Conservation (phyloP, 2,329 filamentous ascomycete genomes). For the Pleoardoris graminearum region DNA sequence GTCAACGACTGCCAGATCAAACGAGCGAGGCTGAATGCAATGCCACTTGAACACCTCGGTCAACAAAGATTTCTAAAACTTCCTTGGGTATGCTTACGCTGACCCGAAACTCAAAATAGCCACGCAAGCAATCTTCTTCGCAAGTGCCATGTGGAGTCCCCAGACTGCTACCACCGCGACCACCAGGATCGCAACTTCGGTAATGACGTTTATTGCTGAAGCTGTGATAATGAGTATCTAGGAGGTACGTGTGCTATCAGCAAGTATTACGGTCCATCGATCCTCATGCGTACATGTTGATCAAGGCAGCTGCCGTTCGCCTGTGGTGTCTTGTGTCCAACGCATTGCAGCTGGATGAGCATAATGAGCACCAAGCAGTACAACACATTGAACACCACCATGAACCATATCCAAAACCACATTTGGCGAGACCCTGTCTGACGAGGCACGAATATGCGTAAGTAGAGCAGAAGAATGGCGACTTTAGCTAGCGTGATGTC, state of each 20-base stretch:
- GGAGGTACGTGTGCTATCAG: not conserved
- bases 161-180: conserved; percentile 6
- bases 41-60: not conserved
- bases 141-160: conserved; percentile 6
- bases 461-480: conserved; percentile 5
- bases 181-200: conserved; percentile 3
- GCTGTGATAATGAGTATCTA: conserved; percentile 6
- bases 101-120: conserved; percentile 6
- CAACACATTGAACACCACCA: conserved; percentile 5
- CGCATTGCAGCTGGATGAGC: conserved; percentile 7
- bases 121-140: conserved; percentile 1
- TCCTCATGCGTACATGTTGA: conserved; percentile 2
- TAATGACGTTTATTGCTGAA: conserved; percentile 6
- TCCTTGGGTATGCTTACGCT: not conserved
- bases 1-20: conserved; percentile 7
- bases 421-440: conserved; percentile 2
- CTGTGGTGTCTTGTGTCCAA: conserved; percentile 7
- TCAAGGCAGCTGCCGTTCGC: conserved; percentile 6
- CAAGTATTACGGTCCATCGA: not conserved
- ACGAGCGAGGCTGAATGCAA: conserved; percentile 6
- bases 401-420: conserved; percentile 11
- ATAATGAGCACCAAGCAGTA: conserved; percentile 9
- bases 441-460: conserved; percentile 5
- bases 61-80: not conserved
- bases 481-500: conserved; percentile 7